phyloP scores from a whole-genome alignment of 306 rosid genomes.

The Lablab purpureus region DNA sequence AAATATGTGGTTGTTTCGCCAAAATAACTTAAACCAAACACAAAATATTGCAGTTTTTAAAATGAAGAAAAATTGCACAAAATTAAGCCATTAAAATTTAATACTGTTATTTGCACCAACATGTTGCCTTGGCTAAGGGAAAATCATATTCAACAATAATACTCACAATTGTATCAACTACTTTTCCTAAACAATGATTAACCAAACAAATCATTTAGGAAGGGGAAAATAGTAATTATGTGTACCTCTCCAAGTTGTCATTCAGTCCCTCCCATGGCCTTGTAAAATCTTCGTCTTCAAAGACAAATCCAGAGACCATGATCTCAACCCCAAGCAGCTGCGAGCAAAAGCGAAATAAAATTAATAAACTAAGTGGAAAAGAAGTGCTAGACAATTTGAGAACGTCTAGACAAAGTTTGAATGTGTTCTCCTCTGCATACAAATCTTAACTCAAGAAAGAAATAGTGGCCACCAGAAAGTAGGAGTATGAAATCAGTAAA shows the following conservation, averaged over 20 bases:
- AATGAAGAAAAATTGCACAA: conserved; percentile 21
- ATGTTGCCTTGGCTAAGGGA: conserved; percentile 6
- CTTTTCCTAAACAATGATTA: conserved; percentile 35
- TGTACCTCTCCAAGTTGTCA: conserved; percentile 84
- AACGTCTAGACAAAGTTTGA: conserved; percentile 36
- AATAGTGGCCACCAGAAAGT: conserved; percentile 35
- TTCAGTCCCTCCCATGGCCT: conserved; percentile 89
- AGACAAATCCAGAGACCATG: conserved; percentile 81
- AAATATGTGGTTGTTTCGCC: not conserved
- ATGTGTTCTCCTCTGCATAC: conserved; percentile 31
- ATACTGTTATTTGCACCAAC: conserved; percentile 9
- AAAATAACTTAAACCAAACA: not conserved
- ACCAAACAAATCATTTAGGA: conserved; percentile 20
- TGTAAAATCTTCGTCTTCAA: conserved; percentile 79
- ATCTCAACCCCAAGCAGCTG: conserved; percentile 93
- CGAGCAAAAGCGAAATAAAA: conserved; percentile 35
- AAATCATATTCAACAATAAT: conserved; percentile 10
- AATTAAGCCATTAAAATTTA: conserved; percentile 6
- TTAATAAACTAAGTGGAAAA: conserved; percentile 10
- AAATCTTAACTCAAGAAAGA: conserved; percentile 31
- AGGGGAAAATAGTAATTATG: conserved; percentile 37
- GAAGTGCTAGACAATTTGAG: conserved; percentile 9
- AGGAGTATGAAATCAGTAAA: conserved; percentile 44
- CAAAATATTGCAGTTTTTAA: conserved; percentile 15
- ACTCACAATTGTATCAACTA: conserved; percentile 22